phyloP scores from a whole-genome alignment of 495 filamentous ascomycete species.

The Polyplosphaeria fusca region DNA sequence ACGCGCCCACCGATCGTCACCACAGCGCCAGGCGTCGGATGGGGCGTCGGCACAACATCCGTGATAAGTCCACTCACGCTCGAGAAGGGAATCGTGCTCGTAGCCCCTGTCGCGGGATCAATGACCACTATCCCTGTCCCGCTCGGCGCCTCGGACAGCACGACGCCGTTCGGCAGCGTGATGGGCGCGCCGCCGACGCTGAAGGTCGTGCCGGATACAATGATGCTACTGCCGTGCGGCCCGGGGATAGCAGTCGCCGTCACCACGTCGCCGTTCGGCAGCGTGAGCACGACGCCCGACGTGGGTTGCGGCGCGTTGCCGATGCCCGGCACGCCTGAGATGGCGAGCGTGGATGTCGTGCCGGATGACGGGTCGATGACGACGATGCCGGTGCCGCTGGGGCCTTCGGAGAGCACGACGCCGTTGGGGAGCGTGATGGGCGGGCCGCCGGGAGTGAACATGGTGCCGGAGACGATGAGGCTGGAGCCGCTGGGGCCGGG shows the following conservation, averaged over 20 bases:
- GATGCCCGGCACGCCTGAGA: neutral
- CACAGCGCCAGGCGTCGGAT: conserved; percentile 1
- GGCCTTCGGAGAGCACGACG: conserved; percentile 11
- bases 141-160: conserved; percentile 7
- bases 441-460: conserved; percentile 4
- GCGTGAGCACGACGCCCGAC: conserved; percentile 11
- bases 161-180: conserved; percentile 8
- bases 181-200: conserved; percentile 3
- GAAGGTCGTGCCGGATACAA: conserved; percentile 6
- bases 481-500: neutral
- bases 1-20: conserved; percentile 7
- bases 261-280: conserved; percentile 7
- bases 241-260: conserved; percentile 7
- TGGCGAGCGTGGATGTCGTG: conserved; percentile 3
- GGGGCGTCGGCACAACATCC: neutral
- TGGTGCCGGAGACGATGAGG: conserved; percentile 7
- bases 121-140: conserved; percentile 6
- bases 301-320: neutral
- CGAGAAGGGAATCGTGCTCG: conserved; percentile 7
- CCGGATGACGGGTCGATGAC: conserved; percentile 6
- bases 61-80: neutral
- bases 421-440: conserved; percentile 12
- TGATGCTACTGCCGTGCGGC: neutral
- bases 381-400: conserved; percentile 6
- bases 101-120: neutral